Percentiles rank a stretch among this genome's conserved stretches.
Conservation (phyloP, 2,329 filamentous ascomycete genomes). For the Elsinoe fawcettii region DNA sequence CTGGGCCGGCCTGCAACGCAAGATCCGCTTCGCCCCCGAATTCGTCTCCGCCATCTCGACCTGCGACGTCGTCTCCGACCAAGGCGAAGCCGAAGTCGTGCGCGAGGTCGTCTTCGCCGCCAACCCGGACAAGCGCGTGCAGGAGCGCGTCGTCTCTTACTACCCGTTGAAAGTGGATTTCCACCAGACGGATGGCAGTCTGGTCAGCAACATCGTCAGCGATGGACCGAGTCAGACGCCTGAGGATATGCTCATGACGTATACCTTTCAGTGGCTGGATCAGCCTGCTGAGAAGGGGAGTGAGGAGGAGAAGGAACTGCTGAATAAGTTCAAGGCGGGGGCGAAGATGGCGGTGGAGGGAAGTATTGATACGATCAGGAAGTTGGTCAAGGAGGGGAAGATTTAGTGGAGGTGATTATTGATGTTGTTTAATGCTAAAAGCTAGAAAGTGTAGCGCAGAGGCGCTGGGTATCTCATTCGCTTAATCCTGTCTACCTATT, state of each 20-base stretch:
- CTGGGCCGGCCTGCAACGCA: slow-evolving; percentile 40
- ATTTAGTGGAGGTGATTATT: background rate
- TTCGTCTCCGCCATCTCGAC: slow-evolving; percentile 39
- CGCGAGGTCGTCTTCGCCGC: slow-evolving; percentile 35
- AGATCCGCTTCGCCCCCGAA: slow-evolving; percentile 39
- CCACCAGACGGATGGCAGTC: slow-evolving; percentile 35
- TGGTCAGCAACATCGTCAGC: slow-evolving; percentile 40
- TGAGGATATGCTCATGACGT: slow-evolving; percentile 38
- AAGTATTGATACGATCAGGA: slow-evolving; percentile 36
- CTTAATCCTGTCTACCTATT: background rate
- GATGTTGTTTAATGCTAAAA: too few species aligned
- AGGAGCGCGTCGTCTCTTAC: slow-evolving; percentile 35
- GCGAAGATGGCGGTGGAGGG: slow-evolving; percentile 38
- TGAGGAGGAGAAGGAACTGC: slow-evolving; percentile 28
- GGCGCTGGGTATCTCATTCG: slow-evolving; percentile 8
- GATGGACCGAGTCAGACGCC: slow-evolving; percentile 30
- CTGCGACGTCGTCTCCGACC: slow-evolving; percentile 34
- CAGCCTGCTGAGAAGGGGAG: slow-evolving; percentile 31
- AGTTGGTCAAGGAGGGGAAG: slow-evolving; percentile 29
- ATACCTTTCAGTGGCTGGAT: slow-evolving; percentile 38
- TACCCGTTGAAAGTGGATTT: slow-evolving; percentile 43
- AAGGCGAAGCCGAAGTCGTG: slow-evolving; percentile 41
- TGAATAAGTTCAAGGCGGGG: slow-evolving; percentile 24
- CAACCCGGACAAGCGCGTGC: slow-evolving; percentile 26
- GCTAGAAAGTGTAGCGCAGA: background rate